A percentile compares a stretch with the other conserved stretches of the same genome.
These are phyloP conservation scores for Coelastrella sp. DNA, from an alignment of 139 green algal species.

Conservation along the genomic window DNA sequence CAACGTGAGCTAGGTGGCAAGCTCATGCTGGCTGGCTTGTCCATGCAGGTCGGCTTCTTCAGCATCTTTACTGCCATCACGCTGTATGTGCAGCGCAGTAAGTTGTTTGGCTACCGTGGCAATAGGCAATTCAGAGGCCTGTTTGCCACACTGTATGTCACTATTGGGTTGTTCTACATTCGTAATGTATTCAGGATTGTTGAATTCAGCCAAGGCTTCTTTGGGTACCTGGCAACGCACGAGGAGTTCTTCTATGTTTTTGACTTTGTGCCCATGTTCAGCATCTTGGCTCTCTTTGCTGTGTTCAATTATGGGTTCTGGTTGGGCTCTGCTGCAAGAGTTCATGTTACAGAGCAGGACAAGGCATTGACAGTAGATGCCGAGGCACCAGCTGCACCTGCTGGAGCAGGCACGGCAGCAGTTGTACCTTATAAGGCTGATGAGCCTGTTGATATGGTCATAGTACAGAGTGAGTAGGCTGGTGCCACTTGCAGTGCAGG, in stretches of 20 bases:
- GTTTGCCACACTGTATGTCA: conserved; percentile 43
- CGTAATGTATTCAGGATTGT: conserved; percentile 57
- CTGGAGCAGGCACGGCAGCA: not conserved
- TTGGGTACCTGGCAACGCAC: conserved; percentile 41
- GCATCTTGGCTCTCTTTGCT: conserved; percentile 32
- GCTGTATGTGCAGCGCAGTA: not conserved
- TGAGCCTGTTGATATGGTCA: too few relatives aligned
- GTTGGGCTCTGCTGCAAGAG: not conserved
- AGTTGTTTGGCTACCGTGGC: not conserved
- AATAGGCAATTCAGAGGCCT: not conserved
- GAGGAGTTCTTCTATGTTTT: conserved; percentile 57
- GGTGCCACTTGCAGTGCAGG: too few relatives aligned
- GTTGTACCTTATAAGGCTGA: too few relatives aligned
- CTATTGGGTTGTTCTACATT: conserved; percentile 52
- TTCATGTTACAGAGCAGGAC: not conserved
- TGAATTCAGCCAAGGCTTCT: conserved; percentile 51
- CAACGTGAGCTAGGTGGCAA: not conserved
- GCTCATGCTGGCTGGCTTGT: not conserved
- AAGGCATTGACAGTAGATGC: not conserved
- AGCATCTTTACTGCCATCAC: not conserved
- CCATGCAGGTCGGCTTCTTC: not conserved
- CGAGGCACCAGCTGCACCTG: not conserved
- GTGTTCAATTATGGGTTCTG: conserved; percentile 36
- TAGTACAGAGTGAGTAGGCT: too few relatives aligned
- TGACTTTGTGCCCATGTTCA: conserved; percentile 47